Evolutionary conservation across 805 yeast species (phyloP).

Genomic region (Lipomyces japonicus): DNA sequence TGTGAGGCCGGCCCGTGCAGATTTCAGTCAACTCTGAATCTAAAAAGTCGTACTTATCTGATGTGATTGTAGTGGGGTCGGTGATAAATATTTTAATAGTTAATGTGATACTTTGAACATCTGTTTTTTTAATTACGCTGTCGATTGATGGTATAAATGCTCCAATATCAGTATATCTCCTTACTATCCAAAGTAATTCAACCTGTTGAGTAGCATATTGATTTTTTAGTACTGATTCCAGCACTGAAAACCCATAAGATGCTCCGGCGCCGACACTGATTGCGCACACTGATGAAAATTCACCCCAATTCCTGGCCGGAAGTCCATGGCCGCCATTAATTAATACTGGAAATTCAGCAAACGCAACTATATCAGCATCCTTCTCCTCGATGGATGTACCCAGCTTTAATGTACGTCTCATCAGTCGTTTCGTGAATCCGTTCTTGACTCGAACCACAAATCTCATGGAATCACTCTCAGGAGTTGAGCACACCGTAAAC

Average conservation of each 20-base stretch:
- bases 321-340: constrained; percentile 51
- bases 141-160: neutral
- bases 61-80: constrained; percentile 2
- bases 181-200: constrained; percentile 5
- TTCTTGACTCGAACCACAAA: constrained; percentile 39
- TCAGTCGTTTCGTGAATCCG: constrained; percentile 18
- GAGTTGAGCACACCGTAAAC: constrained; percentile 42
- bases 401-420: neutral
- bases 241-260: constrained; percentile 43
- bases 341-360: constrained; percentile 36
- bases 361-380: neutral
- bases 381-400: neutral
- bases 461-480: constrained; percentile 41
- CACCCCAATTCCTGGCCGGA: constrained; percentile 41
- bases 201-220: neutral
- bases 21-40: neutral
- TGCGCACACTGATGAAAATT: constrained; percentile 43
- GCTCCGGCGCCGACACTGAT: constrained; percentile 48
- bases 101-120: neutral
- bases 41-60: no score
- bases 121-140: neutral
- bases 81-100: constrained; percentile 4
- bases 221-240: constrained; percentile 1
- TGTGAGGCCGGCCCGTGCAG: constrained; percentile 10
- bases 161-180: neutral